These are phyloP conservation scores for Fusarium sp. DNA, from an alignment of 2,329 filamentous ascomycete genomes.

Conservation along the genomic window DNA sequence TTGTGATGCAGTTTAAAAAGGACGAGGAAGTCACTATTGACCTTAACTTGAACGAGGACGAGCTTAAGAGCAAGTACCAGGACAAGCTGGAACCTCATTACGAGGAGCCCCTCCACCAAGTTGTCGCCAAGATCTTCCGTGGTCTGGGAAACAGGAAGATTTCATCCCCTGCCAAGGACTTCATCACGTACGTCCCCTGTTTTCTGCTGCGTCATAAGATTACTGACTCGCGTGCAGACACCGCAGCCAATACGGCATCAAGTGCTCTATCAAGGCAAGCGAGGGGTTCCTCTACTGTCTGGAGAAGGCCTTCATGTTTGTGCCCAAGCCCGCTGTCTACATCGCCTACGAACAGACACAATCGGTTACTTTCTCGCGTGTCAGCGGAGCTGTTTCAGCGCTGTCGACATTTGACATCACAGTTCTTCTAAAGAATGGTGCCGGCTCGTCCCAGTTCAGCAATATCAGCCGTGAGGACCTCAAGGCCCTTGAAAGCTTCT, in stretches of 20 bases:
- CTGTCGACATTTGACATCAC: constrained; percentile 98
- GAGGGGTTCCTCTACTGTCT: constrained; percentile 97
- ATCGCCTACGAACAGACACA: constrained; percentile 94
- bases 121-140: constrained; percentile 94
- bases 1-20: constrained; percentile 99
- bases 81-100: constrained; percentile 90
- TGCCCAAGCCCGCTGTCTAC: constrained; percentile 97
- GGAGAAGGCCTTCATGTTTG: constrained; percentile 99
- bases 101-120: constrained; percentile 91
- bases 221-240: constrained; percentile 64
- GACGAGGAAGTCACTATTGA: constrained; percentile 98
- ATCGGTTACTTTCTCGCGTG: constrained; percentile 93
- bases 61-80: constrained; percentile 85
- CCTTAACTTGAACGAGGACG: constrained; percentile 92
- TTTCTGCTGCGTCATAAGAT: background rate
- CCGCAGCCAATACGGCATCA: constrained; percentile 93
- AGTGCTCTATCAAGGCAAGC: constrained; percentile 99
- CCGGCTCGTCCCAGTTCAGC: constrained; percentile 92
- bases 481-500: constrained; percentile 95
- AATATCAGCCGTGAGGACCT: constrained; percentile 99
- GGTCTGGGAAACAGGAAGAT: constrained; percentile 96
- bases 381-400: constrained; percentile 91
- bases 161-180: constrained; percentile 92
- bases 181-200: constrained; percentile 69
- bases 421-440: constrained; percentile 86